Evolutionary conservation across 495 filamentous ascomycete species (phyloP).

Genomic region (Xylaria cubensis): DNA sequence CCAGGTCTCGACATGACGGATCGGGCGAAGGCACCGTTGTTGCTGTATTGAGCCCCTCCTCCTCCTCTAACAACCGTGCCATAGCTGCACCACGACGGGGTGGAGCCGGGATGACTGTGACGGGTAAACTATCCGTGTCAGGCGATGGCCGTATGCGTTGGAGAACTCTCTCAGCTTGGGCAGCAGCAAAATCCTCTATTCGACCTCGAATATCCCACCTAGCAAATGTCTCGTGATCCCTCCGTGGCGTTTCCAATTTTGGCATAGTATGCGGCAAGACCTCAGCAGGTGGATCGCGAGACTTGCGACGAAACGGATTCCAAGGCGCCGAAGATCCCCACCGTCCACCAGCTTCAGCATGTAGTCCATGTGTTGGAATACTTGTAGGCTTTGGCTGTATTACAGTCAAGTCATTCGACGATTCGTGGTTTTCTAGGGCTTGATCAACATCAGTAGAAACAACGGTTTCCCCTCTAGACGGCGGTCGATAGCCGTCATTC

Average conservation of each 20-base stretch:
- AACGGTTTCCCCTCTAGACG: constrained; percentile 44
- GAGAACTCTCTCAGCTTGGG: constrained; percentile 53
- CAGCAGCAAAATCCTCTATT: constrained; percentile 55
- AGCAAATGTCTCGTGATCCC: constrained; percentile 37
- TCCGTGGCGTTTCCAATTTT: constrained; percentile 28
- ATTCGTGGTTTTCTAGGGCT: constrained; percentile 33
- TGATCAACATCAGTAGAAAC: constrained; percentile 36
- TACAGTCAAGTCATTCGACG: neutral
- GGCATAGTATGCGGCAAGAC: constrained; percentile 40
- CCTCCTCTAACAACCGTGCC: constrained; percentile 51
- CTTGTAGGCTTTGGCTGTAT: constrained; percentile 1
- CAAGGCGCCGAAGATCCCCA: constrained; percentile 28
- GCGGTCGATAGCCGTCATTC: constrained; percentile 45
- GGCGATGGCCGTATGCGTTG: constrained; percentile 53
- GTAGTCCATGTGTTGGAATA: neutral
- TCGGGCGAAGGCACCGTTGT: neutral
- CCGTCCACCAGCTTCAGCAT: neutral
- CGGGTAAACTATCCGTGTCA: constrained; percentile 55
- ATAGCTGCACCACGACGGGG: constrained; percentile 53
- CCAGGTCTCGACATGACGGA: neutral
- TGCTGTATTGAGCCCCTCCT: constrained; percentile 38
- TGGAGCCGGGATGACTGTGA: constrained; percentile 58
- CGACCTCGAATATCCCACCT: constrained; percentile 54
- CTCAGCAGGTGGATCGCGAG: constrained; percentile 37
- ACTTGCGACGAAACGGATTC: constrained; percentile 35